phyloP scores from a whole-genome alignment of 2,329 filamentous ascomycete species.

The Monosporascus ibericus region DNA sequence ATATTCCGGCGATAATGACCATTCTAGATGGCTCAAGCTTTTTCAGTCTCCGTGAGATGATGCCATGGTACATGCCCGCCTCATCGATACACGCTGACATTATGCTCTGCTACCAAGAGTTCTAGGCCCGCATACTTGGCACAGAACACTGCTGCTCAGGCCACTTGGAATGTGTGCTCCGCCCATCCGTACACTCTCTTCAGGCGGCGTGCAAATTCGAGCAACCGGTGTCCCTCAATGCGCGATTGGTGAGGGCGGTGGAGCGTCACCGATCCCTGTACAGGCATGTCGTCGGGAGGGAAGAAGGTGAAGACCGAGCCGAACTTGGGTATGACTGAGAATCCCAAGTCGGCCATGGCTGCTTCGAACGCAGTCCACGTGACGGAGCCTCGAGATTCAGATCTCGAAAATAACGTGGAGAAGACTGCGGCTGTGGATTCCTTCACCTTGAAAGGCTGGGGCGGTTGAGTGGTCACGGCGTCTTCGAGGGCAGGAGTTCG shows the following conservation, averaged over 20 bases:
- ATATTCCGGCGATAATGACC: too few relatives aligned
- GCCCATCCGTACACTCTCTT: constrained; percentile 31
- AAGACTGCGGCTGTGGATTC: constrained; percentile 32
- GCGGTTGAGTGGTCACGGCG: not conserved
- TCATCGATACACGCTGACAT: too few relatives aligned
- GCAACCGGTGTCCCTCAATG: constrained; percentile 27
- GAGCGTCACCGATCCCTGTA: constrained; percentile 25
- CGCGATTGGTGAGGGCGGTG: constrained; percentile 31
- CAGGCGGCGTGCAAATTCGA: constrained; percentile 24
- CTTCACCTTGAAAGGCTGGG: constrained; percentile 29
- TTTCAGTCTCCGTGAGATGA: too few relatives aligned
- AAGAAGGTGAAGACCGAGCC: constrained; percentile 37
- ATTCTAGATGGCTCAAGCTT: too few relatives aligned
- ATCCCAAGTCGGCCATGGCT: constrained; percentile 36
- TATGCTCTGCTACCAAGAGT: too few relatives aligned
- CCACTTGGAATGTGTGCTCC: constrained; percentile 23
- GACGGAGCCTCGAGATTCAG: constrained; percentile 24
- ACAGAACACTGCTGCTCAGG: not conserved
- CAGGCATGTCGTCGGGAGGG: constrained; percentile 21
- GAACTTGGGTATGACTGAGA: constrained; percentile 33
- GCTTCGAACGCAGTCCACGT: constrained; percentile 32
- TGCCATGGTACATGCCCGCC: too few relatives aligned
- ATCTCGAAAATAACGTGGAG: constrained; percentile 25
- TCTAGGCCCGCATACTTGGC: too few relatives aligned
- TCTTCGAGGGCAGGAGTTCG: not conserved